A percentile compares a stretch with the other conserved stretches of the same genome.
Evolutionary conservation across 192 early-diverging fungal species (phyloP).

Genomic region (Linnemannia elongata): DNA sequence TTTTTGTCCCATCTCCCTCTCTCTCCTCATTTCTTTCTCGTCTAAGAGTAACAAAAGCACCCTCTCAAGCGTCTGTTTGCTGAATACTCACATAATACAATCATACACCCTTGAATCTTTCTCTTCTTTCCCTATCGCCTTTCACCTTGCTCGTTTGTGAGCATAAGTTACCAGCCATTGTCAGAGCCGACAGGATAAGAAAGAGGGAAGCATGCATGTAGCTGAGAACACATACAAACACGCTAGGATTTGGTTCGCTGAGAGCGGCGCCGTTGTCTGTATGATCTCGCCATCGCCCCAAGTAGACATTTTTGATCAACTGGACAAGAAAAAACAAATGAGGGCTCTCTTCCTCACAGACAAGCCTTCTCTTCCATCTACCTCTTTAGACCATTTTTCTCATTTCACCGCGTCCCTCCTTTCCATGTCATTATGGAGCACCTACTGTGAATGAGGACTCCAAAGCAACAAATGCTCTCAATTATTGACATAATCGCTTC

Average conservation of each 20-base stretch:
- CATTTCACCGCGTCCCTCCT: not conserved
- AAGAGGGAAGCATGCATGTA: not conserved
- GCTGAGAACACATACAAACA: not conserved
- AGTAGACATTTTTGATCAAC: not conserved
- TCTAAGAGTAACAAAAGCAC: too few species aligned
- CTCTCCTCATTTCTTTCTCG: not conserved
- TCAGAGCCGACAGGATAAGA: too few species aligned
- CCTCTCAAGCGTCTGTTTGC: too few species aligned
- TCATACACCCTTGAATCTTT: too few species aligned
- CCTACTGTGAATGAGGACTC: not conserved
- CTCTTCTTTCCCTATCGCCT: too few species aligned
- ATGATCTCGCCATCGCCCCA: not conserved
- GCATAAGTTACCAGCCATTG: too few species aligned
- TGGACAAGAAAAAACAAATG: not conserved
- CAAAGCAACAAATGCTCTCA: not conserved
- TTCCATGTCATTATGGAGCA: not conserved
- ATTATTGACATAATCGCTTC: not conserved
- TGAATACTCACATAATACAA: too few species aligned
- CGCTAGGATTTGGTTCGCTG: not conserved
- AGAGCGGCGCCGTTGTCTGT: not conserved
- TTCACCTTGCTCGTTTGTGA: too few species aligned
- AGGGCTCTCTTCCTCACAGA: not conserved
- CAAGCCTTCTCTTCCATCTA: not conserved
- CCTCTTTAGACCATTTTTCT: not conserved
- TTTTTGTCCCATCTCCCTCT: not conserved